Evolutionary conservation across 2,329 filamentous ascomycete species (phyloP).

Genomic region (Penicillium janthinellum): DNA sequence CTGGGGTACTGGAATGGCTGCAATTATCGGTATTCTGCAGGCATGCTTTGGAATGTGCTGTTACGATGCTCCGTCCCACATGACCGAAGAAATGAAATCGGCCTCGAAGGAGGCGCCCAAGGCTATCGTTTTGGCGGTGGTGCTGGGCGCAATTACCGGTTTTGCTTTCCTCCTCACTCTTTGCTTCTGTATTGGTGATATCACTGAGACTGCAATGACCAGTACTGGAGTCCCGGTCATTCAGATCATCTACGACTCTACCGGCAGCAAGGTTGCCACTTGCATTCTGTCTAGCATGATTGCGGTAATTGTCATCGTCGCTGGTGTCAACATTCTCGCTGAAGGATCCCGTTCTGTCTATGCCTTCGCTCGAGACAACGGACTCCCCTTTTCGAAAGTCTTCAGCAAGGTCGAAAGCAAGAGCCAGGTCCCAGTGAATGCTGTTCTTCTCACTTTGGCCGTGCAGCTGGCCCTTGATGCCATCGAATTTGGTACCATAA

Average conservation of each 20-base stretch:
- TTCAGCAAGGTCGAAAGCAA: conserved; percentile 52
- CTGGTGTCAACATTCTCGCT: conserved; percentile 50
- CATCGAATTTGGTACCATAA: conserved; percentile 58
- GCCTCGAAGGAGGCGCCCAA: conserved; percentile 53
- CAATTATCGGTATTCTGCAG: conserved; percentile 57
- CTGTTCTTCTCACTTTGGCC: conserved; percentile 49
- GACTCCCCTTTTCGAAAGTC: conserved; percentile 54
- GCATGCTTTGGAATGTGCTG: conserved; percentile 57
- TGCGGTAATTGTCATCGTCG: conserved; percentile 51
- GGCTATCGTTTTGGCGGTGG: conserved; percentile 50
- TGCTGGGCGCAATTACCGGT: conserved; percentile 50
- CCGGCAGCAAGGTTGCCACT: conserved; percentile 47
- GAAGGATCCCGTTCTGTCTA: conserved; percentile 52
- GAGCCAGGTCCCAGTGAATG: conserved; percentile 53
- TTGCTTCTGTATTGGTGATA: conserved; percentile 56
- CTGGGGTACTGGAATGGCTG: conserved; percentile 53
- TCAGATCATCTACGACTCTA: conserved; percentile 57
- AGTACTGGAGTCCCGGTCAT: conserved; percentile 56
- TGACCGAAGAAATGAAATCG: conserved; percentile 59
- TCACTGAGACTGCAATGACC: conserved; percentile 49
- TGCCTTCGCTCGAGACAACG: conserved; percentile 53
- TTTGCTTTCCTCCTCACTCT: conserved; percentile 53
- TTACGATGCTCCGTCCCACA: conserved; percentile 54
- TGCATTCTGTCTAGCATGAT: conserved; percentile 52
- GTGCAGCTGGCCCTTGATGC: conserved; percentile 57